Evolutionary conservation across 140 eudicot genomes (phyloP), one percentile per base, ranked within the genome.

Genomic region (Cichorium intybus): DNA sequence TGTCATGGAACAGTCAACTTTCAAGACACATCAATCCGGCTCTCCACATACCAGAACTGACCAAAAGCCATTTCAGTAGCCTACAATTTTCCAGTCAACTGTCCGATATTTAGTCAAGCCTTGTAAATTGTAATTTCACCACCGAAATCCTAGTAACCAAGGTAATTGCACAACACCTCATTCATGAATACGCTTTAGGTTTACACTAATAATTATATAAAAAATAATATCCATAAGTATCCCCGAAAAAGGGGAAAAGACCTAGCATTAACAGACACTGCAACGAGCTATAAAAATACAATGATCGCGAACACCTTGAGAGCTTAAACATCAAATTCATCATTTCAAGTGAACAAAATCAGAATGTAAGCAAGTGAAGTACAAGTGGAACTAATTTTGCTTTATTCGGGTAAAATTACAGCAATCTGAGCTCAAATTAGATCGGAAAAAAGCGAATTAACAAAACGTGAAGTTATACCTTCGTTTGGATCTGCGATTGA

Each of bases 401-500:
- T 37, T 53, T 28, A 64, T 55, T 73, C 6, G 20, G 66, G 53
- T 23, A 10, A 34, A 73, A 64, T 31, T 47, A 46, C 47, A 56
- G 14, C 67, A 63, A 28, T 27, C 14, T 12, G 11, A 47, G 58
- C 21, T 74, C 24, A 57, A 57, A 74, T 64, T 48, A 74, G 68
- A 66, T 74, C 62, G 48, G 12, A 12, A 7, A 47, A 33, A 14
- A 4, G 47, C 4, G 21, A 55, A 45, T 10, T 34, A 46, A 64
- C 1, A 48, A 28, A 53, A 53, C 31, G 18, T 14, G 27, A 52
- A 72, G 55, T 55, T 31, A 56, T 63, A 45, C 49, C 59, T 46
- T 39, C n/a, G 24, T 48, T 23, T 63, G 62, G 81, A 76, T 76
- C 81, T 70, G 79, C 48, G 59, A 70, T 76, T 63, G 45, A 58